Evolutionary conservation across 225 moss, liverwort and hornwort species (phyloP), one percentile per base, ranked within the genome.

Genomic region (Polytrichum formosum): DNA sequence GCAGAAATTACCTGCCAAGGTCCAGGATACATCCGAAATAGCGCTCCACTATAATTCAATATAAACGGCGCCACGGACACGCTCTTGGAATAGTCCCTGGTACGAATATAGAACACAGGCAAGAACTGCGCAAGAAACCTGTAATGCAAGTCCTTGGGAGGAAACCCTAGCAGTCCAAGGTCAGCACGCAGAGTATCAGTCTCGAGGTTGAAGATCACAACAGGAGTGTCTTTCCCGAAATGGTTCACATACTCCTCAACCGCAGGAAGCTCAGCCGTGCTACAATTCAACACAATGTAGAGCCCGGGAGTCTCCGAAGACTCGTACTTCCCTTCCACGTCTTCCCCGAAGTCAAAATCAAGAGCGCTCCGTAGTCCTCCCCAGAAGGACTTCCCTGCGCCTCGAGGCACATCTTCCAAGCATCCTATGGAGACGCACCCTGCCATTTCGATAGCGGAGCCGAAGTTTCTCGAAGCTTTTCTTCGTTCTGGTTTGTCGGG

Each of bases 51-150:
- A 76, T 98, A 98, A 82, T 98, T 94, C 68, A 94, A 70, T 46
- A 92, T 91, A 56, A 89, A 98, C 4, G 97, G 97, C 55, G 97
- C 91, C 9, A 91, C 94, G 37, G 88, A 81, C 33, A 94, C 84
- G 70, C 94, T 98, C 90, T 98, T 98, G 1, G 97, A 98, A 72
- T 98, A 98, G 67, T 94, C 97, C 62, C 97, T 88, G 5, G 82
- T 94, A 59, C 97, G 86, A 17, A 98, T 87, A 67, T 98, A 98
- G 78, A 98, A 98, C 23, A 92, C 97, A 0, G 97, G 97, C 77
- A 90, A 66, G 70, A 94, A 98, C 74, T 94, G 94, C 26, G 91
- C 69, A 27, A 98, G 70, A 69, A 98, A 98, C 33, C 91, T 80
- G 60, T 94, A 98, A 56, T 98, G 97, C 66, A 98, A 6, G 59